Base-by-base conservation (phyloP, 331 rosid genomes). In the Dryas integrifolia region DNA sequence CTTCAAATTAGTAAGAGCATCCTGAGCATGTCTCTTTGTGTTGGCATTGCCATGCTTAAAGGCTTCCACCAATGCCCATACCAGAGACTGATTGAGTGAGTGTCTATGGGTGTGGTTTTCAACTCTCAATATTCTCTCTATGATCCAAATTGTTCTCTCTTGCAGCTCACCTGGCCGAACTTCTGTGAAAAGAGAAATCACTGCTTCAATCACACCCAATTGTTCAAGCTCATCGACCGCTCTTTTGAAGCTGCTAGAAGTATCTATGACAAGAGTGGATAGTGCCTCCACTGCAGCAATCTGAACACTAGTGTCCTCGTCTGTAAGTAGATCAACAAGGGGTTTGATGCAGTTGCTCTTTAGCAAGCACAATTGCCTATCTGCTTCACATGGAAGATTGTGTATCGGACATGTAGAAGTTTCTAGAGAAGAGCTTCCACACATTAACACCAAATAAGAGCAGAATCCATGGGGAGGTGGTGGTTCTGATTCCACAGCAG, bases 1-100 rank as follows among this genome's bases (percentile, higher is more conserved):
- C 75, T 81, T 86, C 40, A 86, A 78, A 73, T 47, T 78, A 18
- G 77, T 86, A 30, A 86, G 82, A 72, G 88, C 88, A 73, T 67
- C 83, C 44, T 79, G 90, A 57, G 90, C 86, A 58, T 76, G 73
- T 40, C 72, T 65, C 81, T 78, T 83, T n/a, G 88, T 58, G 76
- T 81, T 79, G 58, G 83, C 35, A 77, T 77, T 76, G 59, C 88
- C 90, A 39, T 79, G 86, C 64, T 72, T 81, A 41, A 83, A 79
- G 59, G 90, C 88, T 77, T 86, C 90, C 52, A 86, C 84, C 73
- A 86, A 70, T 53, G 84, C 79, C 79, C 86, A 73, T 13, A 86
- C 84, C 43, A 83, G 76, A 70, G 88, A 6, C 58, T 86, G 90
- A 70, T 86, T 82, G 15, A 81, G 79, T 11, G 81, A 82, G 30